A percentile compares a stretch with the other conserved stretches of the same genome.
These are phyloP conservation scores for Lavandula angustifolia DNA, from an alignment of 257 asterid species.

Conservation along the genomic window DNA sequence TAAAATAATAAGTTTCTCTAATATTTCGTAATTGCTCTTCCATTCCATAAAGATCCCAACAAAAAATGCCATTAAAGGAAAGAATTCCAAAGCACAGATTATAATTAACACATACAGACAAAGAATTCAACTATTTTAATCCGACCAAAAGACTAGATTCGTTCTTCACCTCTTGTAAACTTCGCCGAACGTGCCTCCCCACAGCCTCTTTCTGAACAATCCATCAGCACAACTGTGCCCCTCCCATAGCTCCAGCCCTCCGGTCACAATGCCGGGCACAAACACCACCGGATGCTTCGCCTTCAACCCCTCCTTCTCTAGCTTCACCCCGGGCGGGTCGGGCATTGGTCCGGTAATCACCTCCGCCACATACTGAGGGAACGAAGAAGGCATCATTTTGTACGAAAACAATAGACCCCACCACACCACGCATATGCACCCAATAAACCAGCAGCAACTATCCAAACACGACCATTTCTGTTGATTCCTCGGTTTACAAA, in stretches of 20 bases:
- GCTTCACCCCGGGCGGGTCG: slow-evolving; percentile 84
- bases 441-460: slow-evolving; percentile 82
- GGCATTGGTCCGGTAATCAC: slow-evolving; percentile 83
- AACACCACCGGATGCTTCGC: slow-evolving; percentile 94
- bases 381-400: slow-evolving; percentile 86
- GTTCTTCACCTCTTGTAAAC: slow-evolving; percentile 66
- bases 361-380: slow-evolving; percentile 83
- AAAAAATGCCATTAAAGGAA: slow-evolving; percentile 15
- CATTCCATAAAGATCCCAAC: slow-evolving; percentile 2
- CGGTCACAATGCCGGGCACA: slow-evolving; percentile 89
- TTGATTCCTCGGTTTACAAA: slow-evolving; percentile 34
- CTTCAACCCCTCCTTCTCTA: slow-evolving; percentile 66
- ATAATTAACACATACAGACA: neutral
- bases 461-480: slow-evolving; percentile 78
- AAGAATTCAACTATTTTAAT: slow-evolving; percentile 10
- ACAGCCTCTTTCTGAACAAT: slow-evolving; percentile 83
- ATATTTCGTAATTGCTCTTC: slow-evolving; percentile 19
- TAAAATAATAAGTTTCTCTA: slow-evolving; percentile 10
- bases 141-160: slow-evolving; percentile 9
- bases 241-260: slow-evolving; percentile 93
- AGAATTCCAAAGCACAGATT: neutral
- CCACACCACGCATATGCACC: slow-evolving; percentile 73
- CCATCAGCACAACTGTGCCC: slow-evolving; percentile 92
- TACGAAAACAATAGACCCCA: slow-evolving; percentile 68
- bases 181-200: slow-evolving; percentile 99